Evolutionary conservation across 805 yeast genomes (phyloP), one percentile per base, ranked within the genome.

Genomic region (Candida schatavii): DNA sequence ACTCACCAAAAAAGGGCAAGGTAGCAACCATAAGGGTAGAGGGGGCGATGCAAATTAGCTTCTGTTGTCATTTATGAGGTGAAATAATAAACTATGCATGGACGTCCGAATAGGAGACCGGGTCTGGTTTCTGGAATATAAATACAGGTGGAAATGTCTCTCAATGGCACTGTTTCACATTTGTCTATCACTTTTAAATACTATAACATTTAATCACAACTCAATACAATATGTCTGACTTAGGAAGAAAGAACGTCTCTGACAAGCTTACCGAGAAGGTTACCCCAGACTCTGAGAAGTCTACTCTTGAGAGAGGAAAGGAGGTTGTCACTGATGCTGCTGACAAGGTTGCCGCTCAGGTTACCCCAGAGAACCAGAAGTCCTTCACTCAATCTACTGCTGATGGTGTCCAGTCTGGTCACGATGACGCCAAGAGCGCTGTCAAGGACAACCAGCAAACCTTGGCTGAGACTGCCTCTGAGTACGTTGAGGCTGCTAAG

Each of bases 231-330:
- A 65, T 65, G 70, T 59, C 70, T 50, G 70, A 72, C 64, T 59
- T 75, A 47, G 87, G 85, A 56, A 85, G 96, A 83, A 88, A 88
- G 72, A 69, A 77, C 61, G 75, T 88, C 59, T 52, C 81, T 50
- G 84, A 83, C 62, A 85, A 87, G 68, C 68, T 77, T 52, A 44
- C 75, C 41, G 95, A 88, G 73, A 57, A 76, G 33, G 46, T 83
- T 33, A 84, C 77, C 51, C 95, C 95, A 50, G 83, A 88, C 48
- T 65, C 77, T 44, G 76, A 83, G 64, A 88, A 88, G 71, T 55
- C 81, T 29, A 64, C 68, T 56, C 62, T 69, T 40, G 83, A 85
- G 57, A 71, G 84, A 68, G 82, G 81, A 51, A 83, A 84, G 74
- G 95, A 88, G 69, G 44, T 61, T 23, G 79, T 76, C 48, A 80